These are phyloP conservation scores for Brassica napus DNA, from an alignment of 345 rosid species.

Conservation along the genomic window DNA sequence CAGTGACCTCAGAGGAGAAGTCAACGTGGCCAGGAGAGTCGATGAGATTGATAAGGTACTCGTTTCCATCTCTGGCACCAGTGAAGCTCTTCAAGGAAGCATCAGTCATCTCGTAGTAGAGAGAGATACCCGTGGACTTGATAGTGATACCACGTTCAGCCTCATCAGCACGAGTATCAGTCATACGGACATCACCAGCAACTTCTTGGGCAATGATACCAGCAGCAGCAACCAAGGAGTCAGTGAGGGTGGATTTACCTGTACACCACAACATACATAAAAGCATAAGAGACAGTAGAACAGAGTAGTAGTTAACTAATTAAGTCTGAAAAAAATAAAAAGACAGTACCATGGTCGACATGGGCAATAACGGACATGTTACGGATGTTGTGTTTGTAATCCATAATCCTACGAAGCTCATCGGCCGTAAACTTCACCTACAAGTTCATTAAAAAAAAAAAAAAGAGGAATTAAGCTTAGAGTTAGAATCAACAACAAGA, in stretches of 20 bases:
- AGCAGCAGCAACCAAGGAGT: neutral
- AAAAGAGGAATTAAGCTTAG: no score
- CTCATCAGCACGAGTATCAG: neutral
- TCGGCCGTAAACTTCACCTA: slow-evolving; percentile 44
- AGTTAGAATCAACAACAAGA: neutral
- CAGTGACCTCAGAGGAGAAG: neutral
- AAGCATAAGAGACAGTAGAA: neutral
- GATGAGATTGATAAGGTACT: neutral
- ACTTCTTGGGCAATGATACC: neutral
- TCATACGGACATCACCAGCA: neutral
- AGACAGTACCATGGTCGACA: neutral
- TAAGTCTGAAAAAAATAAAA: no score
- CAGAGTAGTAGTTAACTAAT: no score
- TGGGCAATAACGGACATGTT: slow-evolving; percentile 26
- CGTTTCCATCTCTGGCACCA: neutral
- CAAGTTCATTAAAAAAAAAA: neutral
- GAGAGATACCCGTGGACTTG: neutral
- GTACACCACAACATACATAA: neutral
- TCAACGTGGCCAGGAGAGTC: neutral
- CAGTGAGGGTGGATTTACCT: neutral
- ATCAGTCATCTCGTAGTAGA: neutral
- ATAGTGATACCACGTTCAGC: neutral
- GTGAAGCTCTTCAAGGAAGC: neutral
- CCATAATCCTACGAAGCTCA: slow-evolving; percentile 43
- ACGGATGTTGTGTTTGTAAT: slow-evolving; percentile 39